phyloP scores from a whole-genome alignment of 1,139 yeast species.

The Lizanozyma gosingica region DNA sequence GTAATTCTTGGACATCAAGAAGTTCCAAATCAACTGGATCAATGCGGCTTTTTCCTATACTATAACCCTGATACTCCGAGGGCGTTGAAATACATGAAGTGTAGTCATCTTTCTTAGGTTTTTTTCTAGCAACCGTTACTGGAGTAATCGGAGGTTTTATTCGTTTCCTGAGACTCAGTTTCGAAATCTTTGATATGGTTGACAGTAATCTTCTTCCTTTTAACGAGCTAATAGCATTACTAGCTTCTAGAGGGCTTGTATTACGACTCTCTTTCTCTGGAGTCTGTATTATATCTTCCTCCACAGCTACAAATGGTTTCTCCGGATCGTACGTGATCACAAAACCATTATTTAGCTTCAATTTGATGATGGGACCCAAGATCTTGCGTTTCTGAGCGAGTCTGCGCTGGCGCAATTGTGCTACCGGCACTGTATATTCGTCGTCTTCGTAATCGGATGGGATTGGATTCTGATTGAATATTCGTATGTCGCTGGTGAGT shows the following conservation, averaged over 20 bases:
- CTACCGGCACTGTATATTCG: neutral
- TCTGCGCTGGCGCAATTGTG: neutral
- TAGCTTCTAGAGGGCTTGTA: too few relatives aligned
- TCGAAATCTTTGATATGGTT: neutral
- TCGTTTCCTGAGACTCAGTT: neutral
- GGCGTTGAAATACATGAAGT: neutral
- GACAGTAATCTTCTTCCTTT: neutral
- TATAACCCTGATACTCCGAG: neutral
- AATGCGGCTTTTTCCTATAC: neutral
- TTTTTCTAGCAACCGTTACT: neutral
- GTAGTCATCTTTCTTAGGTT: neutral
- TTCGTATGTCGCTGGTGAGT: neutral
- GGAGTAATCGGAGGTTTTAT: neutral
- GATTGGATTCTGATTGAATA: neutral
- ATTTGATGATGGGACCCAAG: neutral
- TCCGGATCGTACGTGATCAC: neutral
- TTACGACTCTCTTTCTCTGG: too few relatives aligned
- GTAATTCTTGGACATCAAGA: neutral
- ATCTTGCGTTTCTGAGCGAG: neutral
- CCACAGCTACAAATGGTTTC: neutral
- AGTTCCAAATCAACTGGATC: neutral
- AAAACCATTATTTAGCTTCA: neutral
- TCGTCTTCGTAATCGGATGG: neutral
- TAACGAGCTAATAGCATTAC: neutral
- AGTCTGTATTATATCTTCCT: neutral